A percentile compares a stretch with the other conserved stretches of the same genome.
Evolutionary conservation across 257 asterid genomes (phyloP).

Genomic region (Leptodermis oblonga): DNA sequence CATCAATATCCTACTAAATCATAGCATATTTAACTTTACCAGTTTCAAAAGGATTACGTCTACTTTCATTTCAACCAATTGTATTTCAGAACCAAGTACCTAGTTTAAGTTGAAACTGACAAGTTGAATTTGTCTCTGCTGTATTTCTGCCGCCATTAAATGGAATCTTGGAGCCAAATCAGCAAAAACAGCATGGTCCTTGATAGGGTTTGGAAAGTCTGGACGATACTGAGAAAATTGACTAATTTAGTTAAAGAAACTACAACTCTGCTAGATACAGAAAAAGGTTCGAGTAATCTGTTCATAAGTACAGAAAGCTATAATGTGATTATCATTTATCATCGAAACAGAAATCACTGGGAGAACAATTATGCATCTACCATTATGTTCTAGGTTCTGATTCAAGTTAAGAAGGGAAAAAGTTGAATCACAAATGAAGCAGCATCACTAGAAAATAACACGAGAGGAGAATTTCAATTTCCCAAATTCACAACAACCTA

Average conservation of each 20-base stretch:
- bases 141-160: slow-evolving; percentile 75
- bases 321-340: background rate
- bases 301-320: background rate
- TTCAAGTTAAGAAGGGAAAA: background rate
- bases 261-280: background rate
- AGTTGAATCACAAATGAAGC: background rate
- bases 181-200: slow-evolving; percentile 70
- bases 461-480: background rate
- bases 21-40: background rate
- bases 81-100: slow-evolving; percentile 33
- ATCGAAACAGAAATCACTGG: background rate
- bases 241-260: slow-evolving; percentile 8
- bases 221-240: slow-evolving; percentile 76
- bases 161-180: slow-evolving; percentile 95
- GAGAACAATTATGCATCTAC: background rate
- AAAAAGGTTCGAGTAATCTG: background rate
- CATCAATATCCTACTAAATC: slow-evolving; percentile 71
- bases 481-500: background rate
- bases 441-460: background rate
- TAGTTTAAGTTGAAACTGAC: slow-evolving; percentile 66
- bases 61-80: background rate
- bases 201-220: slow-evolving; percentile 67
- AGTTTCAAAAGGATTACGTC: background rate
- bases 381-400: background rate
- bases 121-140: slow-evolving; percentile 72